phyloP scores from a whole-genome alignment of 2,329 filamentous ascomycete genomes.

The Arthroderma sp. region DNA sequence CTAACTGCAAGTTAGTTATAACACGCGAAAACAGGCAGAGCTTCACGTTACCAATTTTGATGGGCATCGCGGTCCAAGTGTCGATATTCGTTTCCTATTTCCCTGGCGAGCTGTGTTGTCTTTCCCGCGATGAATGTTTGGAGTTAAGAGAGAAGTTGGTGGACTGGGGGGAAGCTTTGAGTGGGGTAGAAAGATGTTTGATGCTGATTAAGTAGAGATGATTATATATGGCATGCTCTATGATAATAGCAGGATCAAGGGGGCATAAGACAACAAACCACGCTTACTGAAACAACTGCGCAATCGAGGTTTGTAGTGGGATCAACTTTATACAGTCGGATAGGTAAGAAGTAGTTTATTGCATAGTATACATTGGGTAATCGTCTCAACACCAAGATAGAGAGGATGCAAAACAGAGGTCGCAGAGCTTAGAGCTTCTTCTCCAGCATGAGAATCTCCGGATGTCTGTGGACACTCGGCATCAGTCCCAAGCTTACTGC shows the following conservation, averaged over 20 bases:
- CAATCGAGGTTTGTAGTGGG: not conserved
- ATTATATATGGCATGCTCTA: not conserved
- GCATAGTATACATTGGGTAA: slow-evolving; percentile 2
- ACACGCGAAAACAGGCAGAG: not conserved
- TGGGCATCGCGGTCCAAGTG: slow-evolving; percentile 27
- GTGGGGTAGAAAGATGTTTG: not conserved
- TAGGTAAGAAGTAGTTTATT: not conserved
- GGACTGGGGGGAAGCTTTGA: not conserved
- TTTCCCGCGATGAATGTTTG: not conserved
- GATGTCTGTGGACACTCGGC: slow-evolving; percentile 81
- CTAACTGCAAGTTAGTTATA: slow-evolving; percentile 29
- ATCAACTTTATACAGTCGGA: not conserved
- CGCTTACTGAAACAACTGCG: not conserved
- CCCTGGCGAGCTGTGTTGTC: not conserved
- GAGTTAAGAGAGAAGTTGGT: not conserved
- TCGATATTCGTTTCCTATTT: not conserved
- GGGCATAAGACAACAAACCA: not conserved
- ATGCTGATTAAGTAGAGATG: not conserved
- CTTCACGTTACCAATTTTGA: slow-evolving; percentile 31
- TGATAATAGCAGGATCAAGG: not conserved
- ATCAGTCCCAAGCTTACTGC: slow-evolving; percentile 83
- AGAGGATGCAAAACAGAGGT: not conserved
- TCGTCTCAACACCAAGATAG: not conserved
- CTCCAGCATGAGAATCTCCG: slow-evolving; percentile 51
- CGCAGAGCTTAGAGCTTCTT: not conserved